Evolutionary conservation across 75 land plant species (phyloP), one percentile per base, ranked within the genome.

Genomic region (Sequoiadendron giganteum): DNA sequence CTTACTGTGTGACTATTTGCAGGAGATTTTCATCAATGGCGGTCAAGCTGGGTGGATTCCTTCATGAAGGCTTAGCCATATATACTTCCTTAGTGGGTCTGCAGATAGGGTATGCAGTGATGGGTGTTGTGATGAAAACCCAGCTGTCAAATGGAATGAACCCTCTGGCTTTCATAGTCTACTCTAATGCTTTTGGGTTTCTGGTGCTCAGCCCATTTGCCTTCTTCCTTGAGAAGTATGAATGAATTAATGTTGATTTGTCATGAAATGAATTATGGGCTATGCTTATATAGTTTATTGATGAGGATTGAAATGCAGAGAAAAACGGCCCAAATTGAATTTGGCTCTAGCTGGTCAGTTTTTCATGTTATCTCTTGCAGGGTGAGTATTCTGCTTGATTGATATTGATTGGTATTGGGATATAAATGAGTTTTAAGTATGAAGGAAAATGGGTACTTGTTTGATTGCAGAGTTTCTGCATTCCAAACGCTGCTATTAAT

Each of bases 271-370:
- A 72, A 72, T 72, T 72, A 8, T 28, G 10, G 30, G 30, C 4
- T 18, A 55, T 70, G 30, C 9, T 70, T 25, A 30, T 72, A 72
- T 52, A 11, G 15, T 13, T 10, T 52, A 0, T 52, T 52, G 0
- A 9, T 52, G 54, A 13, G 54, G 54, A 52, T 30, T 72, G n/a
- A 32, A 81, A 86, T 52, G 87, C 90, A 94, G 94, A 87, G 87
- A 76, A 10, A 88, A 88, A 84, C 92, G 93, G 93, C 94, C 95
- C 15, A 89, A 36, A 65, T 40, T 93, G 21, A 91, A 85, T 56
- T 83, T 45, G 42, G 65, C 87, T 76, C 58, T 94, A 65, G 4
- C 80, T 15, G 73, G 84, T 47, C 90, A 92, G 90, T 81, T 94
- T 25, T 43, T 93, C 32, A 13, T 93, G 39, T 83, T 93, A 49